Percentiles rank a stretch among this genome's conserved stretches.
phyloP scores from a whole-genome alignment of 140 eudicot species.

The Oenanthe javanica region DNA sequence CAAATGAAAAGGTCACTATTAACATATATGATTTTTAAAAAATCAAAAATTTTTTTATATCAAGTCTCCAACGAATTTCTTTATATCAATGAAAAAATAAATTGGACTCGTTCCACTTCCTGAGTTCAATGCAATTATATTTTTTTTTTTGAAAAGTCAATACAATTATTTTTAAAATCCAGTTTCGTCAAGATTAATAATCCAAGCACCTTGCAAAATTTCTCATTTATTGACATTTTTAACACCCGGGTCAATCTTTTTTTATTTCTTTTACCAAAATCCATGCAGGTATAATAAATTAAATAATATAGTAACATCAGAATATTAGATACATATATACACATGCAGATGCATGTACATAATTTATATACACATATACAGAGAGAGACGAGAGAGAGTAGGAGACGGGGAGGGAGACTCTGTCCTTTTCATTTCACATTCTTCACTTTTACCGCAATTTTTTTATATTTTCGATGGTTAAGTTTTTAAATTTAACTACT shows the following conservation, averaged over 20 bases:
- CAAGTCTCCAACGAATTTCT: no score
- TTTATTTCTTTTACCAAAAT: background rate
- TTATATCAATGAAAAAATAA: no score
- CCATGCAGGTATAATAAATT: background rate
- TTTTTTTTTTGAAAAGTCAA: no score
- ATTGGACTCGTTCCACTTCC: no score
- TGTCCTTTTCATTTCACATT: background rate
- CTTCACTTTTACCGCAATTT: background rate
- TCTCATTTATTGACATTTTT: background rate
- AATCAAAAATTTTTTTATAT: no score
- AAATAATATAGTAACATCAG: background rate
- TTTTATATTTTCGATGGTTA: background rate
- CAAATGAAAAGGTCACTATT: background rate
- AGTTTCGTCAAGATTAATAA: no score
- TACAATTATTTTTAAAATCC: no score
- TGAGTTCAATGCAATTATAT: no score
- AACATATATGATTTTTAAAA: no score
- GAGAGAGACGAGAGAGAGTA: background rate
- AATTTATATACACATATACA: background rate
- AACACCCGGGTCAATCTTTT: background rate
- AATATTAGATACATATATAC: background rate
- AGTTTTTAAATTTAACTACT: background rate
- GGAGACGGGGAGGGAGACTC: constrained; percentile 5
- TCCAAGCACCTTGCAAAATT: no score
- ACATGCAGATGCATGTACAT: background rate